phyloP scores from a whole-genome alignment of 176 grass and related monocot species.

The Hordeum marinum region DNA sequence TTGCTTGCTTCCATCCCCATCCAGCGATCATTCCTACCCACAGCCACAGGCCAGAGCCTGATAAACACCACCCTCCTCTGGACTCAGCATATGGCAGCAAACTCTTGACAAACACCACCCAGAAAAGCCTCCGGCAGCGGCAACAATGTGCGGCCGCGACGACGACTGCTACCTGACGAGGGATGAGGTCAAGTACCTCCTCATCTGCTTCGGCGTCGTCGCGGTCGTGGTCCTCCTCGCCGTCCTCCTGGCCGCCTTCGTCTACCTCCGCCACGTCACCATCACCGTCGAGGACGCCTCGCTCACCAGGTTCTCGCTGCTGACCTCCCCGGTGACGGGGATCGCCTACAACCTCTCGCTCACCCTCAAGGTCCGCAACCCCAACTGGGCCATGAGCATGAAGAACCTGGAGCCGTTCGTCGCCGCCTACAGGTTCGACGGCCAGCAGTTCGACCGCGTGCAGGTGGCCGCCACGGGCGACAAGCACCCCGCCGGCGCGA shows the following conservation, averaged over 20 bases:
- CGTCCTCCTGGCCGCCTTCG: background rate
- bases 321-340: background rate
- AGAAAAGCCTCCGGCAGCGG: background rate
- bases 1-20: too few relatives aligned
- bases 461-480: background rate
- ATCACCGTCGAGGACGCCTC: background rate
- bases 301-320: background rate
- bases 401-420: background rate
- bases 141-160: background rate
- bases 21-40: too few relatives aligned
- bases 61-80: too few relatives aligned
- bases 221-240: background rate
- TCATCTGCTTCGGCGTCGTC: background rate
- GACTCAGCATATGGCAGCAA: too few relatives aligned
- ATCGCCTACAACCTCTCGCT: background rate
- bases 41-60: too few relatives aligned
- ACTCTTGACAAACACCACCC: too few relatives aligned
- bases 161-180: background rate
- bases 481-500: background rate
- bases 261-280: background rate
- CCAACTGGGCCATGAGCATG: background rate
- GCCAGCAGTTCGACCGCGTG: background rate
- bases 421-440: background rate
- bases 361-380: background rate
- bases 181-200: background rate